A percentile compares a stretch with the other conserved stretches of the same genome.
Evolutionary conservation across 371 early-diverging fungal genomes (phyloP).

Genomic region (Conidiobolus incongruus): DNA sequence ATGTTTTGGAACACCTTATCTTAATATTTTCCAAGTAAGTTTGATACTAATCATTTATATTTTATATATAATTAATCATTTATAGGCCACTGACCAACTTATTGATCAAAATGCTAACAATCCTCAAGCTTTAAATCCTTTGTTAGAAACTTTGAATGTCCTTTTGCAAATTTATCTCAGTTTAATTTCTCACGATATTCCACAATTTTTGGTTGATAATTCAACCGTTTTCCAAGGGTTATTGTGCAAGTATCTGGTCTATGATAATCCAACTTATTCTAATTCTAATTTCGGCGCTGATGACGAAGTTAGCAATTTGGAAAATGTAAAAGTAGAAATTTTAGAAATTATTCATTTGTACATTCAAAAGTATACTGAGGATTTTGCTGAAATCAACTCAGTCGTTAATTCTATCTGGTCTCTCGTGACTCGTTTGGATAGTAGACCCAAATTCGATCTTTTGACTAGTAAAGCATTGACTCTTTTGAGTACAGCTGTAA

Average conservation of each 20-base stretch:
- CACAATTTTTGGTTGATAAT: constrained; percentile 88
- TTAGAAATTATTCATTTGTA: constrained; percentile 79
- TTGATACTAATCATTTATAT: too few relatives aligned
- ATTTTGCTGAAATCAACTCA: constrained; percentile 41
- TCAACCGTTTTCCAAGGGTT: constrained; percentile 46
- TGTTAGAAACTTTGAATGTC: constrained; percentile 51
- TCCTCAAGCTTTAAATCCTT: constrained; percentile 27
- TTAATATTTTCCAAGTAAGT: constrained; percentile 50
- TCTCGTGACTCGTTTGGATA: constrained; percentile 43
- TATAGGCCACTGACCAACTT: constrained; percentile 49
- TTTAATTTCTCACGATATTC: constrained; percentile 85
- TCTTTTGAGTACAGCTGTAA: constrained; percentile 72
- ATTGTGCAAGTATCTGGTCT: constrained; percentile 64
- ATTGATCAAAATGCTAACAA: constrained; percentile 44
- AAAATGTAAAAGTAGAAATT: constrained; percentile 70
- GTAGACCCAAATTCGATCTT: constrained; percentile 54
- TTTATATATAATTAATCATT: too few relatives aligned
- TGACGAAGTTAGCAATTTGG: constrained; percentile 62
- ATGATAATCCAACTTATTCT: constrained; percentile 34
- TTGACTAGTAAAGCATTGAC: constrained; percentile 59
- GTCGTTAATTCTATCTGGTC: constrained; percentile 76
- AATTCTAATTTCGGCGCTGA: constrained; percentile 21
- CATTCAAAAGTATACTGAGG: constrained; percentile 73
- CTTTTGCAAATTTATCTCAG: constrained; percentile 73
- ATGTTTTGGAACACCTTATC: constrained; percentile 56